Evolutionary conservation across 2,329 filamentous ascomycete genomes (phyloP).

Genomic region (Emmonsia crescens): DNA sequence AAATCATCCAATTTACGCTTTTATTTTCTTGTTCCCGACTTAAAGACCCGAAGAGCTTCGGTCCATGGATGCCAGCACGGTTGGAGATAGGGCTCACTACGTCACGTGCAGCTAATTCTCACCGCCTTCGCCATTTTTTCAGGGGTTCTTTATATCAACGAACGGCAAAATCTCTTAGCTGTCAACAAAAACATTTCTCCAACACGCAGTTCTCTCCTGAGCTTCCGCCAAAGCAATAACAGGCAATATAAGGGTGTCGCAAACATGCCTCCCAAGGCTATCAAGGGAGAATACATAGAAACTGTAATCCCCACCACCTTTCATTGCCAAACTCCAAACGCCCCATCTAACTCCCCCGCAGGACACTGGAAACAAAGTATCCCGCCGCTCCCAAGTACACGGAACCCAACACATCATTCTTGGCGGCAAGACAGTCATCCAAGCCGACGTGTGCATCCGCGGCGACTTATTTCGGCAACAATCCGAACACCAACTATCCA

Average conservation of each 20-base stretch:
- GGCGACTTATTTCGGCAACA: slow-evolving; percentile 65
- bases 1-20: background rate
- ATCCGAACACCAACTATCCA: slow-evolving; percentile 25
- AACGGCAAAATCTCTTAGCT: background rate
- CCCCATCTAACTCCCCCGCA: slow-evolving; percentile 25
- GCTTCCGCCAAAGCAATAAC: background rate
- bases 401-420: slow-evolving; percentile 97
- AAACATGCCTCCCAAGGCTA: slow-evolving; percentile 63
- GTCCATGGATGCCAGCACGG: background rate
- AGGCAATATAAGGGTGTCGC: background rate
- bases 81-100: background rate
- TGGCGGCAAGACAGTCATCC: slow-evolving; percentile 89
- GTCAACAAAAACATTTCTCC: background rate
- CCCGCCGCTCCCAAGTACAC: slow-evolving; percentile 78
- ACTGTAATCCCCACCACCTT: slow-evolving; percentile 50
- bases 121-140: background rate
- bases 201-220: background rate
- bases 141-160: too few relatives aligned
- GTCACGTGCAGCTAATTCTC: background rate
- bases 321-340: background rate
- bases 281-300: slow-evolving; percentile 91
- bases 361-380: slow-evolving; percentile 98
- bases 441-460: slow-evolving; percentile 86
- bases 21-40: background rate
- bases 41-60: too few relatives aligned